Evolutionary conservation across 2,329 filamentous ascomycete genomes (phyloP).

Genomic region (Cytospora mali): DNA sequence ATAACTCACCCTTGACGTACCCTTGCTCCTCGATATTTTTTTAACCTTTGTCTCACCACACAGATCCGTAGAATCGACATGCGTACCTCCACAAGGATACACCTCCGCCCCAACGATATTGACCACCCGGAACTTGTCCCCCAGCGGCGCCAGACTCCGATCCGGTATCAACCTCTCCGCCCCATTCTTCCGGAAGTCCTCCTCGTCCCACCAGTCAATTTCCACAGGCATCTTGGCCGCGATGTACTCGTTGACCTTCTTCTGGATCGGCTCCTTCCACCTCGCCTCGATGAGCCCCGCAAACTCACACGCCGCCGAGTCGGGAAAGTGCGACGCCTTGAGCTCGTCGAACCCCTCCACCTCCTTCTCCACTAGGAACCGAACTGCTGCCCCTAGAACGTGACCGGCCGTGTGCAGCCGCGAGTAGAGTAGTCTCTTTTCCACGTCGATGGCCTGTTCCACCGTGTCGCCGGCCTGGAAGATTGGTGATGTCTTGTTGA

Average conservation of each 20-base stretch:
- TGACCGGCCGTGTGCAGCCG: constrained; percentile 75
- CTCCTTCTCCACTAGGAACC: constrained; percentile 55
- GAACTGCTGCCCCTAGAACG: constrained; percentile 69
- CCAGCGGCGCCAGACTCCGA: constrained; percentile 45
- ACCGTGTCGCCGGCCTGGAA: constrained; percentile 50
- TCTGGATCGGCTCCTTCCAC: constrained; percentile 65
- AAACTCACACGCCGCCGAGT: constrained; percentile 69
- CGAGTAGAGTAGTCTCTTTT: constrained; percentile 65
- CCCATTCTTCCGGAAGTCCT: constrained; percentile 58
- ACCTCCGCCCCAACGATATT: constrained; percentile 68
- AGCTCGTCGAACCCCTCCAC: constrained; percentile 62
- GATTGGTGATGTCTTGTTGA: constrained; percentile 35
- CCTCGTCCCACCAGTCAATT: constrained; percentile 51
- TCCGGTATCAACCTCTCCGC: constrained; percentile 60
- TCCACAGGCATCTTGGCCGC: constrained; percentile 58
- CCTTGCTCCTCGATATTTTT: constrained; percentile 68
- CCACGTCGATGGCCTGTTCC: constrained; percentile 60
- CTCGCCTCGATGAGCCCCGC: constrained; percentile 65
- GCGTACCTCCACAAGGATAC: constrained; percentile 77
- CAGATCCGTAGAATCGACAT: constrained; percentile 62
- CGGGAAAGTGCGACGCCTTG: constrained; percentile 74
- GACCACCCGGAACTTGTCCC: constrained; percentile 66
- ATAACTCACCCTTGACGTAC: constrained; percentile 62
- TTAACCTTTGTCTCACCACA: constrained; percentile 65
- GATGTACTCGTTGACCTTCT: constrained; percentile 61